Evolutionary conservation across 495 filamentous ascomycete genomes (phyloP).

Genomic region (Geoglossum glabrum): DNA sequence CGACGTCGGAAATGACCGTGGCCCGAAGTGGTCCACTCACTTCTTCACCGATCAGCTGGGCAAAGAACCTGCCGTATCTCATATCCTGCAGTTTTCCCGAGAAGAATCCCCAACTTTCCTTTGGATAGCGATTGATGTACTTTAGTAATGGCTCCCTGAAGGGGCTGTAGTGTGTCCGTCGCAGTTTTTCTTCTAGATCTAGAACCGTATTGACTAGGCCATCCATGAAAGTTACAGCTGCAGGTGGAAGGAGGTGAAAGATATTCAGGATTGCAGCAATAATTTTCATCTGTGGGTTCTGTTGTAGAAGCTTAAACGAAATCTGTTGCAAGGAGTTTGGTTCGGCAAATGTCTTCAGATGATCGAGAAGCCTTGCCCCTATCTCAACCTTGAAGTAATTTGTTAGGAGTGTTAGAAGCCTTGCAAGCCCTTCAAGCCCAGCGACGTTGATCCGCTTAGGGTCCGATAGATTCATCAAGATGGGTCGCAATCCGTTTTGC

Average conservation of each 20-base stretch:
- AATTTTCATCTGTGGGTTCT: conserved; percentile 76
- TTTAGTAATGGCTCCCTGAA: conserved; percentile 85
- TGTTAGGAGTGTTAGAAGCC: conserved; percentile 72
- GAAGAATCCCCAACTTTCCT: conserved; percentile 68
- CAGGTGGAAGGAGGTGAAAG: conserved; percentile 79
- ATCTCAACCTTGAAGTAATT: conserved; percentile 99
- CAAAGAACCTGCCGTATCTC: conserved; percentile 82
- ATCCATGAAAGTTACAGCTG: conserved; percentile 78
- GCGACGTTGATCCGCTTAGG: conserved; percentile 75
- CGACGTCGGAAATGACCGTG: conserved; percentile 50
- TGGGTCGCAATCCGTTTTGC: conserved; percentile 83
- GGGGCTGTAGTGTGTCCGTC: conserved; percentile 80
- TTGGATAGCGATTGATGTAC: conserved; percentile 81
- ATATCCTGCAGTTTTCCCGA: conserved; percentile 53
- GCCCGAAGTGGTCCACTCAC: conserved; percentile 56
- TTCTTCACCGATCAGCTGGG: conserved; percentile 64
- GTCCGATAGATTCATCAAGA: conserved; percentile 88
- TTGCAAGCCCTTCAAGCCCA: conserved; percentile 76
- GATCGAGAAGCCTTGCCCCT: conserved; percentile 70
- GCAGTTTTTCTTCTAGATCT: conserved; percentile 66
- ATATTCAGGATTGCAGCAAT: conserved; percentile 88
- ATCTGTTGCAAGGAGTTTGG: conserved; percentile 60
- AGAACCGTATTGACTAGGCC: conserved; percentile 72
- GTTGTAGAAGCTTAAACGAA: conserved; percentile 84
- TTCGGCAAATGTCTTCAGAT: conserved; percentile 82